Conservation (phyloP, 2,329 filamentous ascomycete species). For the Sporothrix mexicana region DNA sequence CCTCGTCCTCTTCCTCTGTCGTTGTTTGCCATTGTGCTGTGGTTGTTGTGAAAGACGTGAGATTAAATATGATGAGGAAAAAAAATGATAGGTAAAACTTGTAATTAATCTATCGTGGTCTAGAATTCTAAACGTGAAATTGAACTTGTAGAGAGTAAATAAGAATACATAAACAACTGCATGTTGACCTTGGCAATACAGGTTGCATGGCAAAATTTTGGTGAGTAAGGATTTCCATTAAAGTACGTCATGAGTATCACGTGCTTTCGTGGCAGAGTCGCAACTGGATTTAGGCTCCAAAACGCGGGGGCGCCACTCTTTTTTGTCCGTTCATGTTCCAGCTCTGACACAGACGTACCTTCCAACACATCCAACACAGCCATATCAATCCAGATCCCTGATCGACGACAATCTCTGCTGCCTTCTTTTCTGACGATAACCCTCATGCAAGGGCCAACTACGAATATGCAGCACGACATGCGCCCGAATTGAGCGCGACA, state of each 20-base stretch:
- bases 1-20: background rate
- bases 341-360: background rate
- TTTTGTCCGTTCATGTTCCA: background rate
- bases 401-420: constrained; percentile 10
- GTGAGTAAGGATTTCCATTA: background rate
- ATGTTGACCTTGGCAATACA: background rate
- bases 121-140: background rate
- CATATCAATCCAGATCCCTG: background rate
- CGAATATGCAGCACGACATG: constrained; percentile 9
- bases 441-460: background rate
- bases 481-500: background rate
- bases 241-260: constrained; percentile 32
- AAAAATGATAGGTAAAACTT: background rate
- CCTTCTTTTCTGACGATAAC: background rate
- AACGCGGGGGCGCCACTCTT: constrained; percentile 29
- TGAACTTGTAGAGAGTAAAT: background rate
- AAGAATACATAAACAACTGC: background rate
- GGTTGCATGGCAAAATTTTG: background rate
- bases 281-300: constrained; percentile 8
- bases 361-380: background rate
- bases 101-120: background rate
- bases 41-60: background rate
- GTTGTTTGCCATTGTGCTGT: constrained; percentile 18
- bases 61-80: background rate
- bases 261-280: constrained; percentile 39